Base-by-base conservation (phyloP, 805 yeast genomes). In the Nakazawaea anatomiae region DNA sequence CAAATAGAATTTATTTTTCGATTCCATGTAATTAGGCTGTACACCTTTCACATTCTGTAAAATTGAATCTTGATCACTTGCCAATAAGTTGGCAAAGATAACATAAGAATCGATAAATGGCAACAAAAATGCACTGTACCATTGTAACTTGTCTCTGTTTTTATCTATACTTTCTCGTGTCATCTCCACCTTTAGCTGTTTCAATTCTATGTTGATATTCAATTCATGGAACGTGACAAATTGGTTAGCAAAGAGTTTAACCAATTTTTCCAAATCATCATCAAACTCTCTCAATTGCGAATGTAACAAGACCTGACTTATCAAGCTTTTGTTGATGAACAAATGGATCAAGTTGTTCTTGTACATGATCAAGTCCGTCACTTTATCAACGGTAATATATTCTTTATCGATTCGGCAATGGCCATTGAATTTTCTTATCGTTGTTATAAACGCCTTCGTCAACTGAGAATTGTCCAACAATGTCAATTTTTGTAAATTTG, bases 101-200 rank as follows among this genome's bases (percentile, higher is more conserved):
- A 49, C 4, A 29, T 44, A 44, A 9, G 52, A 49, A 5, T 49
- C 52, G 10, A 49, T 31, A 29, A 49, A 49, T 12, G 52, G 52
- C 11, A 27, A 38, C 7, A 49, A 18, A 18, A 49, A 49, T 11
- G 12, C 14, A 12, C 41, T 30, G 14, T 18, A 39, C 48, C 44
- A 39, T 44, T 39, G 31, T n/a, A 44, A 27, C 3, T 12, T 10
- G 7, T 30, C 31, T 6, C 36, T 35, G 3, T 25, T 9, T 7
- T 7, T 14, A 11, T 28, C 39, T n/a, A 42, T 18, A 25, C 29
- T 30, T 11, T 25, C 31, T 6, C 39, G 31, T 5, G 28, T 35
- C 14, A 42, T 6, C 9, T 42, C 9, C 27, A 48, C 35, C n/a
- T 36, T 39, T 38, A 48, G 29, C 14, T 49, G 44, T 4, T 29